Evolutionary conservation across 108 stramenopile genomes (phyloP), one percentile per base, ranked within the genome.

Genomic region (Nitzschia sp.): DNA sequence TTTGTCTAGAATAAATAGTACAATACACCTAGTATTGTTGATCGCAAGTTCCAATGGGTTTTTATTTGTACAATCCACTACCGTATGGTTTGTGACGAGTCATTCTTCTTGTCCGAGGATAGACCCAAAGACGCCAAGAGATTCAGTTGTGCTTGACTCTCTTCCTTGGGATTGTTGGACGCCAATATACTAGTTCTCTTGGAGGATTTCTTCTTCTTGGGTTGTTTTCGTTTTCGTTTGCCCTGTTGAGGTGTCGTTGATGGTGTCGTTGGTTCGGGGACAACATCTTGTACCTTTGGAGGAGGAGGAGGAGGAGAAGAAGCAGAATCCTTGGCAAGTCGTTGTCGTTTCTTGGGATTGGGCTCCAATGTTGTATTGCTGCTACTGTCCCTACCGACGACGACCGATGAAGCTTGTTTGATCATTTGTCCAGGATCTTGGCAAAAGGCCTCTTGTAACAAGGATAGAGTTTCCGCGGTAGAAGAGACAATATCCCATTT

Each of bases 401-500:
- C 58, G 57, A 29, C 48, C 3, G 10, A 26, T 24, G 11, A 29
- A 22, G 19, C 24, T 61, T 10, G 38, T 58, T 69, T 76, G 6
- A 63, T 51, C 67, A 69, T 75, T 12, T 15, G 25, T 6, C 67
- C 67, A 8, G 75, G 75, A 57, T 76, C 69, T 10, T 70, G 43
- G 41, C 69, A 63, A 78, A 90, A 90, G 2, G 86, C 86, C 3
- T 44, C 21, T 41, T 69, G 69, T 34, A 90, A 57, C 22, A 70
- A 63, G 0, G 63, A 56, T 37, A 83, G 54, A 38, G 65, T 70
- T 6, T 52, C 54, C n/a, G 72, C 67, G 14, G 52, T 22, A n/a
- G n/a, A n/a, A n/a, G n/a, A n/a, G n/a, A n/a, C n/a, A 17, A 91
- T 14, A 9, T 72, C 69, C 87, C 86, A 87, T 66, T 77, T 75